Base-by-base conservation (phyloP, 306 rosid genomes). In the Sphenostylis stenocarpa region DNA sequence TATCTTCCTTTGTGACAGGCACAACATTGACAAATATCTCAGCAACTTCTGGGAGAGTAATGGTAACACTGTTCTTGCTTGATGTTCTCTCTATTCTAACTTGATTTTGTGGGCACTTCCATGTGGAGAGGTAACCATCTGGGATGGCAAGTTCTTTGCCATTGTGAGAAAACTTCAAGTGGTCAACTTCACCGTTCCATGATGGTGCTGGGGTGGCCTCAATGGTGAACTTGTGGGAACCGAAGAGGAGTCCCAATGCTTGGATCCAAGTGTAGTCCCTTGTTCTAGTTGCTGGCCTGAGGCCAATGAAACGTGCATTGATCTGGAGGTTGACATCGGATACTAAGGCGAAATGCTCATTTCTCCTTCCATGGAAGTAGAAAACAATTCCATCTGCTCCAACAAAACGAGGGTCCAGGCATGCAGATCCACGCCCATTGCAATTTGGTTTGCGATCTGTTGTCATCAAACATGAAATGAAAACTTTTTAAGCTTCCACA, bases 221-320 rank as follows among this genome's bases (percentile, higher is more conserved):
- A 16, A 93, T 72, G 53, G 91, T 82, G 67, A 91, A 77, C 48
- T 75, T 79, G 64, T 85, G 76, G 15, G 90, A 71, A 24, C 69
- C 85, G 57, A 83, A 89, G 80, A 93, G 93, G 43, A 93, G 23
- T 36, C 96, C 97, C 0, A 93, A 83, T 23, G 97, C 91, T 84
- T 93, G 98, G 67, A 93, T 93, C 97, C 97, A 93, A 1, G 95
- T 91, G 65, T 88, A 91, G 76, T 91, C 97, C 48, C 95, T 79
- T 47, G 78, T 17, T 79, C 93, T 64, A 1, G 88, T 91, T 6
- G 61, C 72, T 0, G 92, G 98, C 39, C 98, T 80, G 6, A 88
- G 88, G 11, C 98, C 98, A 6, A 89, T 85, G 85, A 93, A 93
- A 34, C 57, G 95, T n/a, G 87, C 88, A 39, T 93, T 93, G 87